Evolutionary conservation across 75 land plant species (phyloP).

Genomic region (Sequoiadendron giganteum): DNA sequence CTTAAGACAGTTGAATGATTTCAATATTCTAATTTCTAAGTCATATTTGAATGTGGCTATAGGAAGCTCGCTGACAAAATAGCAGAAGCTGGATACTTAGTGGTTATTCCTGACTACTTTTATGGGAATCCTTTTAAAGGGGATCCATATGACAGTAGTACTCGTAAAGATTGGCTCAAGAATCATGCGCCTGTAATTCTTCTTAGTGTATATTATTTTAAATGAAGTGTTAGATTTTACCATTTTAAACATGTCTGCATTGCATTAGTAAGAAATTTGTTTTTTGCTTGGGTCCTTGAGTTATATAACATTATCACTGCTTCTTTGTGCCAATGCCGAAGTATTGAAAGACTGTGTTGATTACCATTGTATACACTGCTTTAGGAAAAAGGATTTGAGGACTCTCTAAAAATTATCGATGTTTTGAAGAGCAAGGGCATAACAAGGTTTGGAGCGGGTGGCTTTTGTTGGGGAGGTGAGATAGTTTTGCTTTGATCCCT

Average conservation of each 20-base stretch:
- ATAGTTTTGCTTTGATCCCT: neutral
- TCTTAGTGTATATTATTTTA: neutral
- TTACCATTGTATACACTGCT: neutral
- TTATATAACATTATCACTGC: neutral
- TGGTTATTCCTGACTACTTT: conserved; percentile 74
- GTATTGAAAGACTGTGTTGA: neutral
- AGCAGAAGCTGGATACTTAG: conserved; percentile 58
- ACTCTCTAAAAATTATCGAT: conserved; percentile 49
- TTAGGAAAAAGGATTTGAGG: conserved; percentile 66
- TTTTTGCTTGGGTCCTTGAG: neutral
- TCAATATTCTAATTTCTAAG: neutral
- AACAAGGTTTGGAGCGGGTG: conserved; percentile 61
- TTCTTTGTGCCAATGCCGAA: neutral
- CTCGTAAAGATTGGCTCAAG: conserved; percentile 36
- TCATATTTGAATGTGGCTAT: neutral
- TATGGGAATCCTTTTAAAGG: conserved; percentile 42
- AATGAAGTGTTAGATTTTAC: neutral
- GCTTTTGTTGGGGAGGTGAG: conserved; percentile 91
- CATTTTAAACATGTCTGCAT: neutral
- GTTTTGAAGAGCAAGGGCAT: conserved; percentile 56
- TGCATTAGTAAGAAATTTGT: neutral
- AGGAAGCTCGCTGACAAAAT: conserved; percentile 83
- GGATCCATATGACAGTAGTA: too few species aligned
- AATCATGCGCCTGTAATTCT: conserved; percentile 39
- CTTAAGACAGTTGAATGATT: neutral